Evolutionary conservation across 2,329 filamentous ascomycete genomes (phyloP), one percentile per base, ranked within the genome.

Genomic region (Verticillium zaregamsianum): DNA sequence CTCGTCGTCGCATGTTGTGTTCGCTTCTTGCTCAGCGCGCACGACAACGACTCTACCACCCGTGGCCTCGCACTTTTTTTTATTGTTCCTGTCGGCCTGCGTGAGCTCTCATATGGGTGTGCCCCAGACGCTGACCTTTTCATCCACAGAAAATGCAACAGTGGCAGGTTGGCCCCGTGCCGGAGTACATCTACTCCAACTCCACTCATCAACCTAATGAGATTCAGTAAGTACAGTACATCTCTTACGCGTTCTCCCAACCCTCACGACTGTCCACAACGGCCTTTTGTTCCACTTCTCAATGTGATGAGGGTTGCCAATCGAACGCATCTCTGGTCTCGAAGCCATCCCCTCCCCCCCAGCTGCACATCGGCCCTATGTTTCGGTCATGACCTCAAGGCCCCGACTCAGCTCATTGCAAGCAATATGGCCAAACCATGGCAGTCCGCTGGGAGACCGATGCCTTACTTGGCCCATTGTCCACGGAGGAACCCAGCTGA

Each of bases 151-250:
- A 75, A 76, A 86, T 86, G 83, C 81, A 86, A 78, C 82, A 85
- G 76, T 86, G 83, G 83, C 81, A 85, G 75, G 81, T 86, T 74
- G 82, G 82, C 76, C 82, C 82, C 68, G 79, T 86, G 76, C 82
- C 82, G 77, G 82, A 84, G 75, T 84, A 84, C 77, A 79, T 85
- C 69, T 84, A 83, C 76, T 76, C 79, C 72, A 73, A 72, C 71
- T 77, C 77, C 74, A 77, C 80, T 69, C 81, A 82, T 70, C 81
- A 81, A 71, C 77, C 79, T 68, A 82, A 80, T 76, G 81, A 84
- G 67, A 82, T 85, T 74, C 82, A 85, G 83, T 86, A 78, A 85
- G 83, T 85, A 79, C 54, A 55, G 14, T 25, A 25, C 45, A 23
- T 49, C 12, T 49, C n/a, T n/a, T 25, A 11, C 17, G 57, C 14